Conservation (phyloP, 176 grass and related monocot genomes). For the Zoysia japonica region DNA sequence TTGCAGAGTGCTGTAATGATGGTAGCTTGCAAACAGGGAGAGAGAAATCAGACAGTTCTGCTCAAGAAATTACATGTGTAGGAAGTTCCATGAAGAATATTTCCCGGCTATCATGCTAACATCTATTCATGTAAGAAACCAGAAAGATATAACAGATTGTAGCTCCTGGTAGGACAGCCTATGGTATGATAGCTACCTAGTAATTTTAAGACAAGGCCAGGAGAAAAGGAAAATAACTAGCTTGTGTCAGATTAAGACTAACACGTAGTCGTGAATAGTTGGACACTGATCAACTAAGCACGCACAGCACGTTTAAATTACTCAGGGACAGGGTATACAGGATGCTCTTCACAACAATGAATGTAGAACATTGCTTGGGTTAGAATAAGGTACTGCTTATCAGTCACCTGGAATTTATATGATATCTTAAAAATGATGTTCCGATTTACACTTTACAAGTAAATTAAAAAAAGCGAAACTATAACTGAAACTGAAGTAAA, state of each 20-base stretch:
- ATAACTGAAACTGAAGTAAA: slow-evolving; percentile 26
- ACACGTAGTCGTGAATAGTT: background rate
- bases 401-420: slow-evolving; percentile 24
- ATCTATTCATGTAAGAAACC: background rate
- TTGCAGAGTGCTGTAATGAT: background rate
- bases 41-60: background rate
- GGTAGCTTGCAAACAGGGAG: background rate
- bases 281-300: background rate
- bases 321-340: background rate
- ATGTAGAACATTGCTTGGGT: background rate
- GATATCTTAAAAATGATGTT: slow-evolving; percentile 13
- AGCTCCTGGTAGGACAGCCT: background rate
- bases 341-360: background rate
- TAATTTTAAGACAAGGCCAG: background rate
- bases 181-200: background rate
- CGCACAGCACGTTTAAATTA: background rate
- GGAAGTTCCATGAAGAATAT: background rate
- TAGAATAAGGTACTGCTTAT: background rate
- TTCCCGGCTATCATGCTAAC: background rate
- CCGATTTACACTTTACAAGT: slow-evolving; percentile 29
- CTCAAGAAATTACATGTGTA: background rate
- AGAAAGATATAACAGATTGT: background rate
- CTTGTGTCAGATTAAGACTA: background rate
- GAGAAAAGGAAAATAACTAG: background rate
- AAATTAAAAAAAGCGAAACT: slow-evolving; percentile 25